Evolutionary conservation across 73 alveolate genomes (phyloP).

Genomic region (Paramecium caudatum): DNA sequence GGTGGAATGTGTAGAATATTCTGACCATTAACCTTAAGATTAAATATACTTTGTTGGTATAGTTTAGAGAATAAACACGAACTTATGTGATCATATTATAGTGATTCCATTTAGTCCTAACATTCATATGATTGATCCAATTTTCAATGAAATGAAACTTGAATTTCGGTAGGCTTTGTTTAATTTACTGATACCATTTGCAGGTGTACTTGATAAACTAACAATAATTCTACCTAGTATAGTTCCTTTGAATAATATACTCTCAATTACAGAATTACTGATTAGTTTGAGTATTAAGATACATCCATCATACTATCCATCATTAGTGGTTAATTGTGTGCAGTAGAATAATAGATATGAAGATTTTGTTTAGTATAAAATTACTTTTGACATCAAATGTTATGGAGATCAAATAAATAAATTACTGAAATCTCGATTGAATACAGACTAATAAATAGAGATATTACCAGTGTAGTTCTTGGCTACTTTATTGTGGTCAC

Average conservation of each 20-base stretch:
- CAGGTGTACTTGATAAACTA: not conserved
- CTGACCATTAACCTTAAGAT: not conserved
- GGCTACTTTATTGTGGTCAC: not conserved
- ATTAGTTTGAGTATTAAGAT: constrained; percentile 13
- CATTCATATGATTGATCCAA: not conserved
- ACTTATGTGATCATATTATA: constrained; percentile 8
- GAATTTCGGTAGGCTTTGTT: constrained; percentile 32
- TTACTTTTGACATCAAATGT: constrained; percentile 3
- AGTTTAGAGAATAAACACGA: not conserved
- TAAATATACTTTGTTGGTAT: constrained; percentile 15
- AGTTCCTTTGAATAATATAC: constrained; percentile 15
- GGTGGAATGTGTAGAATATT: constrained; percentile 9
- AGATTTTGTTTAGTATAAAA: not conserved
- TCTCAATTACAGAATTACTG: not conserved
- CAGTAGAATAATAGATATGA: constrained; percentile 2
- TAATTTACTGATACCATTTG: constrained; percentile 1
- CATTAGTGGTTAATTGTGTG: constrained; percentile 1
- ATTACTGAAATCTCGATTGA: not conserved
- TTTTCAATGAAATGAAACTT: constrained; percentile 9
- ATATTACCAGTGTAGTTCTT: not conserved
- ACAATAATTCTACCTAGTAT: not conserved
- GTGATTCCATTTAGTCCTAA: constrained; percentile 32
- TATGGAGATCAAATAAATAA: not conserved
- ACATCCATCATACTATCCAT: not conserved
- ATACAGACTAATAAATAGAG: not conserved